Conservation (phyloP, 192 early-diverging fungal genomes). For the Tieghemiomyces parasiticus region DNA sequence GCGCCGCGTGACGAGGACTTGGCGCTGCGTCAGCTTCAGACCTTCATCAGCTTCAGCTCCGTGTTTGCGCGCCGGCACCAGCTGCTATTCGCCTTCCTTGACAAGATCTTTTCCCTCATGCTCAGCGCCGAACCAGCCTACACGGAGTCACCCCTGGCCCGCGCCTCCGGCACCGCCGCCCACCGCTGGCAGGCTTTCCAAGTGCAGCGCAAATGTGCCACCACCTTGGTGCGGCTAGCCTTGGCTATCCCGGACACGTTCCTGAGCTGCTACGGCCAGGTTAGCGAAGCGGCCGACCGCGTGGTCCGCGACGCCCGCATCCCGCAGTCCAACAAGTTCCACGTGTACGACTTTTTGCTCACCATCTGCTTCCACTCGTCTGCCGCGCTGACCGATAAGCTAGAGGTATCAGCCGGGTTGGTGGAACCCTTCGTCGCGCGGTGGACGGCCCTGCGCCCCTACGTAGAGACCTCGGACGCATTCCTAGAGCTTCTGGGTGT, state of each 20-base stretch:
- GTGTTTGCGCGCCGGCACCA: not conserved
- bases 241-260: slow-evolving; percentile 5
- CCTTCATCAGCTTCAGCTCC: not conserved
- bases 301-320: not conserved
- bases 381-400: not conserved
- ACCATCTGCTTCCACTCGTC: slow-evolving; percentile 8
- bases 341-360: slow-evolving; percentile 10
- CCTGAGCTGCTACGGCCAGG: slow-evolving; percentile 3
- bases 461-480: not conserved
- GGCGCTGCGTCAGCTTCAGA: slow-evolving; percentile 1
- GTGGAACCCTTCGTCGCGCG: not conserved
- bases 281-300: not conserved
- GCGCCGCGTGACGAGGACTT: not conserved
- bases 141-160: not conserved
- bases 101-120: slow-evolving; percentile 8
- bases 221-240: slow-evolving; percentile 9
- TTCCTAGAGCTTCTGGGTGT: slow-evolving; percentile 4
- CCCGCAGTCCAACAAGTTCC: not conserved
- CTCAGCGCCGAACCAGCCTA: not conserved
- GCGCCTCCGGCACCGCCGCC: not conserved
- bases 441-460: not conserved
- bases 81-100: slow-evolving; percentile 5
- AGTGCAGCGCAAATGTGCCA: slow-evolving; percentile 8
- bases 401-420: not conserved
- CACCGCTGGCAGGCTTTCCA: not conserved